These are phyloP conservation scores for Yamadazyma insecticola DNA, from an alignment of 805 yeast species.

Conservation along the genomic window DNA sequence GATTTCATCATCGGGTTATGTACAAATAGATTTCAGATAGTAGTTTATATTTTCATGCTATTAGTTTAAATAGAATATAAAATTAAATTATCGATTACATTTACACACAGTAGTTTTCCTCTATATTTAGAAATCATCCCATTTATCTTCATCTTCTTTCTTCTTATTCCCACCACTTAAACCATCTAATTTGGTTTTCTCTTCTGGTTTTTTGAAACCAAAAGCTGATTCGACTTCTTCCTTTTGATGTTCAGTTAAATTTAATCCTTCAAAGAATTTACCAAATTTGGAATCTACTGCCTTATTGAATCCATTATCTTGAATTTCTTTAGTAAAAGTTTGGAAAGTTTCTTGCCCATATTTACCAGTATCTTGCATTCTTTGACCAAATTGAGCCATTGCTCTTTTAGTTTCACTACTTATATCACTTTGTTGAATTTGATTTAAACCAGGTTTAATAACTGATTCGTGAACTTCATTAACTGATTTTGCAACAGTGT, in stretches of 20 bases:
- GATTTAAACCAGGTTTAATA: slow-evolving; percentile 86
- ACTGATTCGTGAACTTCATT: slow-evolving; percentile 83
- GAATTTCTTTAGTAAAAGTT: slow-evolving; percentile 46
- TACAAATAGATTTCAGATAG: no score
- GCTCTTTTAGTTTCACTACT: slow-evolving; percentile 83
- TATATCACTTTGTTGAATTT: slow-evolving; percentile 70
- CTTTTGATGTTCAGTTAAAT: slow-evolving; percentile 25
- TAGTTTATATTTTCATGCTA: no score
- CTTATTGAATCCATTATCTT: slow-evolving; percentile 35
- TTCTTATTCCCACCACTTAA: slow-evolving; percentile 32
- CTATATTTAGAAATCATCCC: slow-evolving; percentile 74
- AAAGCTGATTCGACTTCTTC: slow-evolving; percentile 56
- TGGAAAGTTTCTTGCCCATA: slow-evolving; percentile 68
- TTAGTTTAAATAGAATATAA: no score
- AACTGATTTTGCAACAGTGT: slow-evolving; percentile 79
- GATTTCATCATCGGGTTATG: no score
- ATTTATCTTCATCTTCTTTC: slow-evolving; percentile 52
- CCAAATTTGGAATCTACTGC: slow-evolving; percentile 47
- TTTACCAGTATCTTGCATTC: slow-evolving; percentile 81
- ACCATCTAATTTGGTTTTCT: slow-evolving; percentile 55
- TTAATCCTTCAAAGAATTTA: slow-evolving; percentile 54
- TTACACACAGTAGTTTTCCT: no score
- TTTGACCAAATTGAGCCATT: slow-evolving; percentile 95
- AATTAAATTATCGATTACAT: no score
- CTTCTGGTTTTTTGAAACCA: slow-evolving; percentile 56